Evolutionary conservation across 352 stramenopile species (phyloP).

Genomic region (Phytophthora podocarpi): DNA sequence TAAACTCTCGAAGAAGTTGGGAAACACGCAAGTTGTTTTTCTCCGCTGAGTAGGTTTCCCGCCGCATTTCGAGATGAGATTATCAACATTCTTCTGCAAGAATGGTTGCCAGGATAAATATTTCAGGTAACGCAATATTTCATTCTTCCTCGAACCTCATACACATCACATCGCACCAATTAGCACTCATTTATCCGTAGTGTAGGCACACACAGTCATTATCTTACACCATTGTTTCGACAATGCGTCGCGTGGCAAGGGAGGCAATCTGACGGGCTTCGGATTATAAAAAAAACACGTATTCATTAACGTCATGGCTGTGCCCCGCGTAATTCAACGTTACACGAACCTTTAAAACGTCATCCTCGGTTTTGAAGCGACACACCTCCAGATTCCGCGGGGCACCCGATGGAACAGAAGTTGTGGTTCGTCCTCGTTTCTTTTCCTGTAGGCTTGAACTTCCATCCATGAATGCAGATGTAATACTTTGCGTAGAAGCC

Average conservation of each 20-base stretch:
- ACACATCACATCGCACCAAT: not conserved
- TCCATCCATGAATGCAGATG: conserved; percentile 5
- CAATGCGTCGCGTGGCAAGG: not conserved
- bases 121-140: conserved; percentile 7
- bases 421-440: conserved; percentile 1
- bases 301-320: not conserved
- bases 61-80: conserved; percentile 16
- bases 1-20: conserved; percentile 7
- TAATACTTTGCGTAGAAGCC: too few species aligned
- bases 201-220: too few species aligned
- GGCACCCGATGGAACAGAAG: not conserved
- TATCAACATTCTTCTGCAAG: conserved; percentile 11
- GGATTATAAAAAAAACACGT: conserved; percentile 1
- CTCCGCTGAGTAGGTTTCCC: not conserved
- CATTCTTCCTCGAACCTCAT: conserved; percentile 13
- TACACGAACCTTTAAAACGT: too few species aligned
- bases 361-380: too few species aligned
- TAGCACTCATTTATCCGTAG: too few species aligned
- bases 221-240: conserved; percentile 6
- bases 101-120: conserved; percentile 9
- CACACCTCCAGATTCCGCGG: too few species aligned
- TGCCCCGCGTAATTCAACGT: not conserved
- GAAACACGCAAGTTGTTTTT: conserved; percentile 12
- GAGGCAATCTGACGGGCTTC: not conserved
- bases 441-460: conserved; percentile 7